Conservation (phyloP, 2,329 filamentous ascomycete genomes). For the Ophiostoma sp. region DNA sequence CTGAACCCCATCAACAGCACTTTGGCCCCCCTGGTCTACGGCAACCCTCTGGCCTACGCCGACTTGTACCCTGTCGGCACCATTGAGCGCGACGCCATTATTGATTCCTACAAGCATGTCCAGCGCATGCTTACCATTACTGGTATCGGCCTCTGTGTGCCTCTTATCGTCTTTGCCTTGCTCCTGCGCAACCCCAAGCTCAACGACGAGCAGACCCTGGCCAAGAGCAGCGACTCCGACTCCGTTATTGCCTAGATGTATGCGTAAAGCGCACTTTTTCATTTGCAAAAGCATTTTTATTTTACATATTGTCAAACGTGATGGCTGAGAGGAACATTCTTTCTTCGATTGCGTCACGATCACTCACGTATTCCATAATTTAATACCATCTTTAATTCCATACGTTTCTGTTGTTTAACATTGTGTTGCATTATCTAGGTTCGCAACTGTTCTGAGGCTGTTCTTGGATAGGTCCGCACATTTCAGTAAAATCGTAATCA, state of each 20-base stretch:
- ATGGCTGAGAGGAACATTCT: neutral
- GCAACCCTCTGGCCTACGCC: conserved; percentile 39
- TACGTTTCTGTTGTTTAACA: neutral
- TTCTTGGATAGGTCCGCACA: too few relatives aligned
- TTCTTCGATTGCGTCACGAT: neutral
- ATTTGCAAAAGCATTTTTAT: neutral
- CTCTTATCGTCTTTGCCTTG: conserved; percentile 48
- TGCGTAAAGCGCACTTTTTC: neutral
- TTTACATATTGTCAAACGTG: neutral
- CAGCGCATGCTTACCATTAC: conserved; percentile 51
- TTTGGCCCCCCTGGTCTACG: conserved; percentile 41
- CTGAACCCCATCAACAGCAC: conserved; percentile 40
- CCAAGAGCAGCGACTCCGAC: conserved; percentile 24
- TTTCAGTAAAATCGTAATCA: too few relatives aligned
- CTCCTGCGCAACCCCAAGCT: conserved; percentile 49
- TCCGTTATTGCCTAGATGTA: neutral
- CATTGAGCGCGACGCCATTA: conserved; percentile 45
- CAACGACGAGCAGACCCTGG: conserved; percentile 48
- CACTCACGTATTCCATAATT: neutral
- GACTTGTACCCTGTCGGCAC: conserved; percentile 44
- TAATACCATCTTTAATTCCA: neutral
- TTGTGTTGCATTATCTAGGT: neutral
- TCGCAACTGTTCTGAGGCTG: too few relatives aligned
- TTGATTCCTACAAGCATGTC: conserved; percentile 48
- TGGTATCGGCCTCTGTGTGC: conserved; percentile 51